Evolutionary conservation across 768 basidiomycete genomes (phyloP), one percentile per base, ranked within the genome.

Genomic region (Hericium coralloides): DNA sequence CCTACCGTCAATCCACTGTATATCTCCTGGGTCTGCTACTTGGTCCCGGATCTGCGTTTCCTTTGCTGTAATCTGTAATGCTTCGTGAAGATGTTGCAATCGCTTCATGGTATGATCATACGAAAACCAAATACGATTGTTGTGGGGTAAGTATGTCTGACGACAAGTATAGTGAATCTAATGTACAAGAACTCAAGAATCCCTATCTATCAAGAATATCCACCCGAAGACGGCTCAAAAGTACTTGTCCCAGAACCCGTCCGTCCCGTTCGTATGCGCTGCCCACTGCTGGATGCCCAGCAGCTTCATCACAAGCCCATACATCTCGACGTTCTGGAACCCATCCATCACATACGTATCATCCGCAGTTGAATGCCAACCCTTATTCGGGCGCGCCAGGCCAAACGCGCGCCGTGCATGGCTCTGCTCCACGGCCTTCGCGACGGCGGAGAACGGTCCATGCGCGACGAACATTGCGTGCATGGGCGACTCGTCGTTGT

Each of bases 381-480:
- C 78, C 59, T 80, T 73, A 63, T 68, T 70, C 17, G 66, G 63
- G 47, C 68, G 67, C 38, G 60, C 15, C 14, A 68, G 17, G 70
- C 66, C 52, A 57, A 66, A 25, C 56, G 69, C n/a, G 54, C 57
- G 26, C 62, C 56, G 48, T 1, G 52, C 43, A 37, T 38, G 60
- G 43, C 55, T 49, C 23, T 78, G 73, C 62, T 83, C 78, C 48
- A 77, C 67, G 7, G 76, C 71, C 69, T 92, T 93, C 53, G 83
- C 76, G 45, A 81, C 78, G 12, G 80, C 70, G 14, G 87, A 83
- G 69, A 93, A 94, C 0, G 94, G 94, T 1, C 94, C 94, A 66
- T 93, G 91, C 10, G 91, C 92, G 57, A 95, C 85, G 69, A 95
- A 95, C 67, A 92, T 85, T 2, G 92, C 92, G 52, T 84, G 82